Percentiles rank a stretch among this genome's conserved stretches.
These are phyloP conservation scores for Cornus controversa DNA, from an alignment of 148 eudicot genomes.

Conservation along the genomic window DNA sequence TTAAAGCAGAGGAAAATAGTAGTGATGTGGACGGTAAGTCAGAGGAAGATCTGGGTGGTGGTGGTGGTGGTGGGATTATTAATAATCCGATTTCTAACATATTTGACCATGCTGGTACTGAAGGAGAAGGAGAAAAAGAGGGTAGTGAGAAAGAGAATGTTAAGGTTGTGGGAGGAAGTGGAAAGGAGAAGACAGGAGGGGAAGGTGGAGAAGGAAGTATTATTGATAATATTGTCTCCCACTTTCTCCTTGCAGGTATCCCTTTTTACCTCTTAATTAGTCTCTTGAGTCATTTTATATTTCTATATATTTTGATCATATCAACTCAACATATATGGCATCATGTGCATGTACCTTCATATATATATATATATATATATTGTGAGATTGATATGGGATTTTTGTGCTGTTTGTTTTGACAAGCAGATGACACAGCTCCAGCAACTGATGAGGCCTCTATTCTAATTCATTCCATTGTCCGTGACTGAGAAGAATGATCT, in stretches of 20 bases:
- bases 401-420: neutral
- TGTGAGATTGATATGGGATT: neutral
- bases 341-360: neutral
- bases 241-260: constrained; percentile 26
- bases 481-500: neutral
- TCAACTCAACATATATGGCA: neutral
- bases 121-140: constrained; percentile 1
- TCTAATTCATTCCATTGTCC: constrained; percentile 31
- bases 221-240: constrained; percentile 19
- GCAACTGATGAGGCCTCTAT: constrained; percentile 36
- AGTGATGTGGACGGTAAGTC: neutral
- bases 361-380: too few species aligned
- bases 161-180: neutral
- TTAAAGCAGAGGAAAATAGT: neutral
- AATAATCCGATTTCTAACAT: constrained; percentile 21
- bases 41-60: neutral
- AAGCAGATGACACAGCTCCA: constrained; percentile 20
- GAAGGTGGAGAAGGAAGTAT: constrained; percentile 1
- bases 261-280: neutral
- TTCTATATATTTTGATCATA: neutral
- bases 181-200: neutral
- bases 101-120: constrained; percentile 12
- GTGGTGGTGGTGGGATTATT: constrained; percentile 23
- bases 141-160: neutral
- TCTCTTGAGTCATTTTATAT: too few species aligned